A percentile compares a stretch with the other conserved stretches of the same genome.
These are phyloP conservation scores for Nannochloris sp. DNA, from an alignment of 139 green algal species.

Conservation along the genomic window DNA sequence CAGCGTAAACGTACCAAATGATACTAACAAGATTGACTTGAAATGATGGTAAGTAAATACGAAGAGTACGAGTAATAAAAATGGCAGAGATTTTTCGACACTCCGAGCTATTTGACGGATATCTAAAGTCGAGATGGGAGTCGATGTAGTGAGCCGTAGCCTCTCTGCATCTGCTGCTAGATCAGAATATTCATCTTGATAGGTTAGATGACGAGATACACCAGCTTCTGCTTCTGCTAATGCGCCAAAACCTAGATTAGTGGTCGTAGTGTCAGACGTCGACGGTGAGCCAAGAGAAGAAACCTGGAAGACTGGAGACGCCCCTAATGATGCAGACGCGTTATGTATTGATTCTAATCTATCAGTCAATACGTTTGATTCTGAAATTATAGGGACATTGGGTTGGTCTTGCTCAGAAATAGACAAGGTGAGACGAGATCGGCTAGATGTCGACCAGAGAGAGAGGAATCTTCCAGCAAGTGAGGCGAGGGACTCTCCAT, in stretches of 20 bases:
- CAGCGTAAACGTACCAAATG: conserved; percentile 20
- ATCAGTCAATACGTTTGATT: not conserved
- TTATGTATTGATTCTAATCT: too few relatives aligned
- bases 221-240: not conserved
- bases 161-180: not conserved
- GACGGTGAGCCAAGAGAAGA: too few relatives aligned
- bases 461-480: too few relatives aligned
- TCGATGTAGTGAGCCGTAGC: not conserved
- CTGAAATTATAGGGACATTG: not conserved
- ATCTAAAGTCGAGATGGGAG: not conserved
- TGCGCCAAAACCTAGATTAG: too few relatives aligned
- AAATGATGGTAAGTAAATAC: conserved; percentile 36
- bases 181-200: not conserved
- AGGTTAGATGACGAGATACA: not conserved
- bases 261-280: too few relatives aligned
- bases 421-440: not conserved
- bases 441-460: too few relatives aligned
- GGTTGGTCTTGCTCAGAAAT: not conserved
- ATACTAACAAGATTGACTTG: conserved; percentile 14
- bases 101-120: conserved; percentile 7
- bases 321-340: too few relatives aligned
- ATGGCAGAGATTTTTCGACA: conserved; percentile 37
- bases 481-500: too few relatives aligned
- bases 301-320: too few relatives aligned
- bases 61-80: conserved; percentile 27